Base-by-base conservation (phyloP, 225 moss, liverwort and hornwort species). In the Sphagnum contortum region DNA sequence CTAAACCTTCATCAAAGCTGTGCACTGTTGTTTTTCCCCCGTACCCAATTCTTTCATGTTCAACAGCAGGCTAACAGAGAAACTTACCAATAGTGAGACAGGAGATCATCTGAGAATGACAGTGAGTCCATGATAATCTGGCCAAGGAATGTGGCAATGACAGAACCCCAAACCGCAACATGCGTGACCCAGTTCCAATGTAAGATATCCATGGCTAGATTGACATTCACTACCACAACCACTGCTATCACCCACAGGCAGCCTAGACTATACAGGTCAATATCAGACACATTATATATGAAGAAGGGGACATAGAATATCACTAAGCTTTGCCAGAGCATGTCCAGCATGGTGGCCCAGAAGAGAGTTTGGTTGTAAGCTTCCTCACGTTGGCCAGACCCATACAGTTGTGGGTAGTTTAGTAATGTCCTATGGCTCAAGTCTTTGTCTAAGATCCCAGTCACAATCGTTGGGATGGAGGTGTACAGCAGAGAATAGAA, bases 401-500 rank as follows among this genome's bases (percentile, higher is more conserved):
- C 85, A 74, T 94, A 94, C 2, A 94, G 78, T 3, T 69, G 79
- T 5, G 94, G 94, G 45, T 68, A 82, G 44, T 75, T 70, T 45
- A 76, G 75, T 48, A 94, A 73, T 14, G 94, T 85, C 70, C 74
- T 81, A 49, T 78, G 75, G 70, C 83, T 85, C 55, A 91, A 80
- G 72, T 94, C 75, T 73, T 91, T 82, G 72, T 94, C 94, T 57
- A 91, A 64, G 51, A 87, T 75, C 61, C 77, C 94, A 45, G 88
- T 71, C 29, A 89, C 89, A 51, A 94, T 72, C 9, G 94, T 94
- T 13, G 94, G 94, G 71, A 94, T 50, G 4, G 91, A 94, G 45
- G 89, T 89, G 73, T 91, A 94, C 50, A 94, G 81, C 45, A 94
- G 74, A 59, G 94, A 94, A 73, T 83, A 94, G 61, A 94, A 91